Conservation (phyloP, 2,329 filamentous ascomycete species). For the Diaporthe batatas region DNA sequence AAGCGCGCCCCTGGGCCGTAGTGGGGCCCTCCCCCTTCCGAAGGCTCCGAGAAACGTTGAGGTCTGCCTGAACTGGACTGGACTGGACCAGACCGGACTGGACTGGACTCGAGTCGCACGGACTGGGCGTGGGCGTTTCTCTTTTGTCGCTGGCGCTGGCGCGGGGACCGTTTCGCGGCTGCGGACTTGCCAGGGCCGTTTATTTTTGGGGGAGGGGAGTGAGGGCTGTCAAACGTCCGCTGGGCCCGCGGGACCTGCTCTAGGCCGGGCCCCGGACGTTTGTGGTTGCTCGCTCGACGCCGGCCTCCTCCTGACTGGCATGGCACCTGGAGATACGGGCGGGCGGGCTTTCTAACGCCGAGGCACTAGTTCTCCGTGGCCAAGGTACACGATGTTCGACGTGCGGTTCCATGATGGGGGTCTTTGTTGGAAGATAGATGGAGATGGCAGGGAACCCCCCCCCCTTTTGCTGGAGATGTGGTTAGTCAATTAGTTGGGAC, state of each 20-base stretch:
- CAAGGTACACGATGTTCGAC: not conserved
- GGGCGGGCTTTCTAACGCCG: conserved; percentile 3
- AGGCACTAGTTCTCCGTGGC: conserved; percentile 1
- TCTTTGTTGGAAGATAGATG: not conserved
- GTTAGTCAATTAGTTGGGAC: not conserved
- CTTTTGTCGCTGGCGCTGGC: not conserved
- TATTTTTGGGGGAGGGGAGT: too few relatives aligned
- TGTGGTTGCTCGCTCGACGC: too few relatives aligned
- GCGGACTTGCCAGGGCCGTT: too few relatives aligned
- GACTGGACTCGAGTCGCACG: conserved; percentile 7
- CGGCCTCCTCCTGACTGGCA: not conserved
- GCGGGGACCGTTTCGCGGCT: not conserved
- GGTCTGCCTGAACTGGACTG: not conserved
- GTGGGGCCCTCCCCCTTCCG: not conserved
- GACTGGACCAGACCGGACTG: not conserved
- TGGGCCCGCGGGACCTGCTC: not conserved
- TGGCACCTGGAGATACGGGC: too few relatives aligned
- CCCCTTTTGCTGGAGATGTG: not conserved
- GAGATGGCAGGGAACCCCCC: conserved; percentile 1
- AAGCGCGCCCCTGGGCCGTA: too few relatives aligned
- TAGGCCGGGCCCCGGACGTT: too few relatives aligned
- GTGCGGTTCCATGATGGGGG: not conserved
- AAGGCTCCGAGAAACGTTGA: not conserved
- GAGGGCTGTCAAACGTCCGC: not conserved
- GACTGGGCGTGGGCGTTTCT: not conserved